Base-by-base conservation (phyloP, 768 basidiomycete species). In the Agaricus blazei region DNA sequence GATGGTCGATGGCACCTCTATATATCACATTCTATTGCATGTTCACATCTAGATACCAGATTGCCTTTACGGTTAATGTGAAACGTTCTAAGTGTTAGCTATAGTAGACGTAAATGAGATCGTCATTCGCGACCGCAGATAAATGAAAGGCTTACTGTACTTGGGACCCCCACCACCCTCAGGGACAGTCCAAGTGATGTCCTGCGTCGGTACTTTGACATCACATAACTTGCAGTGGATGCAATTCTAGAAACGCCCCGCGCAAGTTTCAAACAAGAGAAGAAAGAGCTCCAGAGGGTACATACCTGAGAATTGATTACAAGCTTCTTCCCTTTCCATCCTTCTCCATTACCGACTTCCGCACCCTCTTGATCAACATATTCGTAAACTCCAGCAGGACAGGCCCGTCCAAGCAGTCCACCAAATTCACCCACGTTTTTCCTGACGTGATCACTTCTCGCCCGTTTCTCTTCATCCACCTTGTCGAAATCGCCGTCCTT, bases 141-240 rank as follows among this genome's bases (percentile, higher is more conserved):
- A 2, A 9, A 27, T 44, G 14, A 9, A 12, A 14, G 5, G 71
- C 78, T 61, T 57, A 96, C 94, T 89, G 66, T 97, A 98, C 69
- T 96, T 96, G 37, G 95, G 96, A 50, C 96, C 96, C 31, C 96
- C 96, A 11, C 93, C 90, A 9, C 95, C 96, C 71, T 98, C 94
- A 0, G 97, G 97, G 0, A 97, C 93, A 4, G 85, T 88, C 96
- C 96, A 98, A 14, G 87, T 91, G 62, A 99, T 97, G 68, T 98
- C 96, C 67, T 97, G 92, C 2, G 93, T 93, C 3, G 95, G 95
- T 3, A 90, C 90, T 72, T 99, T 98, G 73, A 99, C 85, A 58
- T 94, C 93, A 67, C 96, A 99, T 42, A 97, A 75, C 70, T 95
- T 97, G 75, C 93, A 97, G 67, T 96, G 90, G 36, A 92, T 90